A percentile compares a stretch with the other conserved stretches of the same genome.
Conservation (phyloP, 768 basidiomycete species). For the Suillus fuscotomentosus region DNA sequence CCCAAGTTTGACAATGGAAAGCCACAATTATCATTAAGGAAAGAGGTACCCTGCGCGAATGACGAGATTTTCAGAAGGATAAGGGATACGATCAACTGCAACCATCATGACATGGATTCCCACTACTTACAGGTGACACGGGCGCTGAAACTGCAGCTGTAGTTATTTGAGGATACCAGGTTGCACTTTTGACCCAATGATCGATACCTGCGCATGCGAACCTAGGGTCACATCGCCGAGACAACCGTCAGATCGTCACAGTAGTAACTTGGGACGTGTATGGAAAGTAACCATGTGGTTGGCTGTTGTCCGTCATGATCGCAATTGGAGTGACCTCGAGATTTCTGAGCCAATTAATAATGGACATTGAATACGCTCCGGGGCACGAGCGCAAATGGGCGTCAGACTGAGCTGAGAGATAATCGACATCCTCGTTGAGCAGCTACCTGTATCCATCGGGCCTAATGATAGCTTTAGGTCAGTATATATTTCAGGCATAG, state of each 20-base stretch:
- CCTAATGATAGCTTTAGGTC: not conserved
- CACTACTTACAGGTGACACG: conserved; percentile 1
- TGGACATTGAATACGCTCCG: not conserved
- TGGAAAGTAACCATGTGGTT: not conserved
- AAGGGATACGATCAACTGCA: conserved; percentile 13
- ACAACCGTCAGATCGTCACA: not conserved
- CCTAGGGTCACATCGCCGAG: not conserved
- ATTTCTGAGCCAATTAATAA: not conserved
- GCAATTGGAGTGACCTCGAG: not conserved
- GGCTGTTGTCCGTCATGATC: not conserved
- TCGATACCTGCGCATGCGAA: not conserved
- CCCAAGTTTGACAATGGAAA: not conserved
- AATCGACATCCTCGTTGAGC: not conserved
- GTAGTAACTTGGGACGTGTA: not conserved
- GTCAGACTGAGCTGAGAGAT: not conserved
- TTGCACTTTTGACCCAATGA: not conserved
- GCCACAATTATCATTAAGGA: not conserved
- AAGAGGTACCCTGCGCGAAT: conserved; percentile 34
- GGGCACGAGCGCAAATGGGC: not conserved
- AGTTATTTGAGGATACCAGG: not conserved
- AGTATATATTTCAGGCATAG: not conserved
- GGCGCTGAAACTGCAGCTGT: not conserved
- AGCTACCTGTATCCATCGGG: not conserved
- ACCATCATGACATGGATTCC: conserved; percentile 9
- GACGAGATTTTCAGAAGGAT: not conserved